Evolutionary conservation across 495 filamentous ascomycete species (phyloP), one percentile per base, ranked within the genome.

Genomic region (Ascobolus immersus): DNA sequence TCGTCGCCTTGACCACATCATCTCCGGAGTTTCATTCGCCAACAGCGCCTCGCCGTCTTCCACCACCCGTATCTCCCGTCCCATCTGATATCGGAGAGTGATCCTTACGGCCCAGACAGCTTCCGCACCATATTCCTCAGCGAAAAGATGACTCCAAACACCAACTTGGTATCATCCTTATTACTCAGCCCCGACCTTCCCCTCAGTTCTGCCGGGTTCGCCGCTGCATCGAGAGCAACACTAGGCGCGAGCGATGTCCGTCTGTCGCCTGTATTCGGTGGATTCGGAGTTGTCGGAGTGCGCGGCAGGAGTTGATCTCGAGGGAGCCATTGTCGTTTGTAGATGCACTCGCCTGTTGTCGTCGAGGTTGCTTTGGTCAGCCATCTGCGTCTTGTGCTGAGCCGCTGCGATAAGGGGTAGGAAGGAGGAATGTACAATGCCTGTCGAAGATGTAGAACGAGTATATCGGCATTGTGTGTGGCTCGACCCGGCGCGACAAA

Each of bases 371-470:
- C 36, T 9, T 6, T 21, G n/a, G 7, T 22, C 6, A 12, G 28
- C 11, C 21, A 8, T 7, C 11, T 27, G 33, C 26, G 7, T 5
- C 18, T 25, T 13, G 21, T 13, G 14, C 11, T 17, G 4, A 21
- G 23, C 17, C 18, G 4, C 5, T 5, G 17, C 11, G 17, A 15
- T 9, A 33, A 4, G 13, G 10, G 17, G 32, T 15, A 25, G 21
- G 8, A 27, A 18, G 25, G 5, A 21, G 17, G 20, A 34, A 42
- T 62, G 47, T 64, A 94, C 86, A 90, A 53, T 96, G 86, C 41
- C 86, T 73, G 54, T 96, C 86, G 45, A 96, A 96, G 48, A 96
- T 92, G 61, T 92, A 94, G 58, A 94, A 90, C 24, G 80, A 81
- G 55, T 91, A 93, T 48, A 94, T 75, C 36, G 74, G 68, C 86